These are phyloP conservation scores for Groenewaldozyma salmanticensis DNA, from an alignment of 805 yeast genomes.

Conservation along the genomic window DNA sequence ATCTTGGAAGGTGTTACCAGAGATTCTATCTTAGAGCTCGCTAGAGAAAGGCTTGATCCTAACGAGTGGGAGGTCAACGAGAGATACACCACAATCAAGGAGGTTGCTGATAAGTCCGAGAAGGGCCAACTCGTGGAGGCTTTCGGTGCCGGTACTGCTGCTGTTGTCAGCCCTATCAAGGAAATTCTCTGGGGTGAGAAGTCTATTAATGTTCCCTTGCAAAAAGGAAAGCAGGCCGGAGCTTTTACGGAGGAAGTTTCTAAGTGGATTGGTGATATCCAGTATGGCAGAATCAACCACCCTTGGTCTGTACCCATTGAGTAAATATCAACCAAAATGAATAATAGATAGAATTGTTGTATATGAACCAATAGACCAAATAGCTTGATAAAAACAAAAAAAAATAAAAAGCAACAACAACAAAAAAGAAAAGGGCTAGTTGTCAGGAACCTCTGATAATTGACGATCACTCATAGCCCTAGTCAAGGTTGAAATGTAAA, in stretches of 20 bases:
- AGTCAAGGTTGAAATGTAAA: slow-evolving; percentile 17
- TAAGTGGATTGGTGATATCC: slow-evolving; percentile 80
- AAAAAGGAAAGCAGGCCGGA: slow-evolving; percentile 60
- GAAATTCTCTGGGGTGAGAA: slow-evolving; percentile 73
- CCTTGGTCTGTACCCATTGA: slow-evolving; percentile 25
- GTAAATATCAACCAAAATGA: slow-evolving; percentile 7
- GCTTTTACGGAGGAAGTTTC: slow-evolving; percentile 63
- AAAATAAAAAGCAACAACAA: too few relatives aligned
- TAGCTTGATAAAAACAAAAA: slow-evolving; percentile 1
- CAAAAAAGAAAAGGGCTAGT: too few relatives aligned
- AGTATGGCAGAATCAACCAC: slow-evolving; percentile 74
- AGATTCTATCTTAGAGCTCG: slow-evolving; percentile 71
- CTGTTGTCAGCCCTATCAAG: slow-evolving; percentile 88
- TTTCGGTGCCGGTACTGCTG: slow-evolving; percentile 97
- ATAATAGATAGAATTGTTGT: not conserved
- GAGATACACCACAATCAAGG: slow-evolving; percentile 73
- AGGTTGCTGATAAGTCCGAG: slow-evolving; percentile 65
- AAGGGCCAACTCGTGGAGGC: slow-evolving; percentile 87
- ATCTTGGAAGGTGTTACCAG: slow-evolving; percentile 95
- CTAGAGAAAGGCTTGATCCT: slow-evolving; percentile 64
- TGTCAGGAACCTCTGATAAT: too few relatives aligned
- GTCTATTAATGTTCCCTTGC: slow-evolving; percentile 67
- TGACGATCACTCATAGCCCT: too few relatives aligned
- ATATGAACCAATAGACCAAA: not conserved
- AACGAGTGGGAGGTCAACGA: slow-evolving; percentile 77